These are phyloP conservation scores for Symbiotaphrina buchneri DNA, from an alignment of 495 filamentous ascomycete genomes.

Conservation along the genomic window DNA sequence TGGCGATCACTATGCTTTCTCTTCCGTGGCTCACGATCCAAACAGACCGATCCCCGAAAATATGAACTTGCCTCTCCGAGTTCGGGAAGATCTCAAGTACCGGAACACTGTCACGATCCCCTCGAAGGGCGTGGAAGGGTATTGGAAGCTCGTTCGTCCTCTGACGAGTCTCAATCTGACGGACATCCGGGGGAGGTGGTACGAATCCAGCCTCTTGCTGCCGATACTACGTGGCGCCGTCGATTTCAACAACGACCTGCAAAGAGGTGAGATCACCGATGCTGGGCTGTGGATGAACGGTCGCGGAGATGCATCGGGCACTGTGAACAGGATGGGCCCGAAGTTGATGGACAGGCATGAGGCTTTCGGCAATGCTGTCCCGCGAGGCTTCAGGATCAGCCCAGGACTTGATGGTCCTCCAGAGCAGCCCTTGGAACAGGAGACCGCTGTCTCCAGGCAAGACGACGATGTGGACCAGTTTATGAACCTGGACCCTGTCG, in stretches of 20 bases:
- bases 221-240: conserved; percentile 19
- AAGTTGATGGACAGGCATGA: conserved; percentile 14
- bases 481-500: conserved; percentile 10
- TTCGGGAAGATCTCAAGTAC: conserved; percentile 20
- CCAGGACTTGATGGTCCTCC: neutral
- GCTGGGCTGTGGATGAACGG: conserved; percentile 25
- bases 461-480: conserved; percentile 11
- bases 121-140: conserved; percentile 12
- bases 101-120: conserved; percentile 21
- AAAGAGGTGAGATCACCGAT: conserved; percentile 17
- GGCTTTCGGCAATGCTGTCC: conserved; percentile 22
- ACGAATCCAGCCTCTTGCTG: conserved; percentile 28
- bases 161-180: conserved; percentile 14
- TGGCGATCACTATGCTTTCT: conserved; percentile 25
- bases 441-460: no score
- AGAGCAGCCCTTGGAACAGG: no score
- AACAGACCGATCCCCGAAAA: conserved; percentile 9
- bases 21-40: conserved; percentile 11
- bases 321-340: conserved; percentile 7
- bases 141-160: conserved; percentile 20
- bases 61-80: conserved; percentile 18
- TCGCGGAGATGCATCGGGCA: conserved; percentile 15
- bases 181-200: conserved; percentile 42
- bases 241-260: conserved; percentile 15
- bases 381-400: conserved; percentile 8